Base-by-base conservation (phyloP, 371 early-diverging fungal species). In the Batrachochytrium dendrobatidis region DNA sequence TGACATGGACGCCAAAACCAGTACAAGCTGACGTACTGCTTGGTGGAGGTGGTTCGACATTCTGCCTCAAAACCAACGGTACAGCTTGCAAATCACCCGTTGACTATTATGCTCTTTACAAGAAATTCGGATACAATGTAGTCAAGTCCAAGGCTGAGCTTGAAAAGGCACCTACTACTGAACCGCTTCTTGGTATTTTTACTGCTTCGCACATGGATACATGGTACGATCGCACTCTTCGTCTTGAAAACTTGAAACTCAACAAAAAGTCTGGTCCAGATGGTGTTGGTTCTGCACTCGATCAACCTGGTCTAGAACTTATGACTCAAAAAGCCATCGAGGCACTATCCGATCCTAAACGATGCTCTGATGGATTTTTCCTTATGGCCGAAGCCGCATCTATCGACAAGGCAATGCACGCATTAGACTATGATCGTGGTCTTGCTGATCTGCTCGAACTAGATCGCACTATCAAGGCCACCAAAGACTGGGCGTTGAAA, bases 311-410 rank as follows among this genome's bases (percentile, higher is more conserved):
- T 56, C 65, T 86, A 31, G 72, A 79, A 43, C 78, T 82, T 34
- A 87, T 87, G 88, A 83, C 83, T n/a, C 26, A 82, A 65, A 78
- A 79, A 71, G 84, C 85, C 34, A 70, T 70, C 60, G 55, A 70
- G 30, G n/a, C n/a, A n/a, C 35, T 61, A 53, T 58, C 66, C 60
- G 63, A 63, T 52, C 52, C 48, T 61, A n/a, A n/a, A n/a, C 76
- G 81, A 66, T 83, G 83, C 65, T 69, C 78, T 20, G 79, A 82
- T 63, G 86, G 86, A 60, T 87, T 78, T 73, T 87, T 84, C 74
- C 66, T 86, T 64, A 82, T 87, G 86, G 79, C 81, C 53, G 88
- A 87, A 71, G 88, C 84, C 53, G 88, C 86, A 46, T 81, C 83
- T 30, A 76, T 86, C 55, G 88, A 87, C 72, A 86, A 86, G 70